A percentile compares a stretch with the other conserved stretches of the same genome.
Conservation (phyloP, 2,329 filamentous ascomycete genomes). For the Trichophyton mentagrophytes region DNA sequence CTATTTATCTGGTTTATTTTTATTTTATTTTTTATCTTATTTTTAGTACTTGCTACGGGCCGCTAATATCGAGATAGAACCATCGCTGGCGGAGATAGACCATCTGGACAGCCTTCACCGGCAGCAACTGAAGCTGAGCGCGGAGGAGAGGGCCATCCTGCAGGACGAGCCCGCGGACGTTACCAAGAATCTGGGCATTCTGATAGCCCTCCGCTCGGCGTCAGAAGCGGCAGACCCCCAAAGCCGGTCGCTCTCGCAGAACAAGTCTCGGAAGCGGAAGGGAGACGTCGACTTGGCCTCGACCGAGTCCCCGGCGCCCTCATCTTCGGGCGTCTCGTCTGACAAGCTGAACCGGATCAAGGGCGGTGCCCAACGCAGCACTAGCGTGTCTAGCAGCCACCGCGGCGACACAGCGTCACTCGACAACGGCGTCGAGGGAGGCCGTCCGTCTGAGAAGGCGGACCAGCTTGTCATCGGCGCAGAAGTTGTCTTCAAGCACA, state of each 20-base stretch:
- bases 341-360: constrained; percentile 36
- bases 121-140: constrained; percentile 35
- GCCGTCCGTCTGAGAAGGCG: constrained; percentile 32
- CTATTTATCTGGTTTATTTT: neutral
- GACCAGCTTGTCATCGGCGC: constrained; percentile 35
- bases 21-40: neutral
- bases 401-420: constrained; percentile 28
- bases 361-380: constrained; percentile 27
- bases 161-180: constrained; percentile 39
- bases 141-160: constrained; percentile 37
- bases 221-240: constrained; percentile 35
- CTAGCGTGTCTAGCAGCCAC: constrained; percentile 32
- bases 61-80: constrained; percentile 17
- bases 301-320: constrained; percentile 35
- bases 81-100: constrained; percentile 29
- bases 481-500: constrained; percentile 40
- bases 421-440: constrained; percentile 33
- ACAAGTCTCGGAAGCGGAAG: constrained; percentile 36
- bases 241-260: constrained; percentile 25
- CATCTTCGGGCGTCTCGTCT: constrained; percentile 24
- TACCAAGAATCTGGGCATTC: constrained; percentile 38
- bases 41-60: neutral
- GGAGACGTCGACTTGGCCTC: constrained; percentile 33
- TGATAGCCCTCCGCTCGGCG: constrained; percentile 37
- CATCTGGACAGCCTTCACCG: constrained; percentile 36